Base-by-base conservation (phyloP, 345 rosid species). In the Firmiana major region DNA sequence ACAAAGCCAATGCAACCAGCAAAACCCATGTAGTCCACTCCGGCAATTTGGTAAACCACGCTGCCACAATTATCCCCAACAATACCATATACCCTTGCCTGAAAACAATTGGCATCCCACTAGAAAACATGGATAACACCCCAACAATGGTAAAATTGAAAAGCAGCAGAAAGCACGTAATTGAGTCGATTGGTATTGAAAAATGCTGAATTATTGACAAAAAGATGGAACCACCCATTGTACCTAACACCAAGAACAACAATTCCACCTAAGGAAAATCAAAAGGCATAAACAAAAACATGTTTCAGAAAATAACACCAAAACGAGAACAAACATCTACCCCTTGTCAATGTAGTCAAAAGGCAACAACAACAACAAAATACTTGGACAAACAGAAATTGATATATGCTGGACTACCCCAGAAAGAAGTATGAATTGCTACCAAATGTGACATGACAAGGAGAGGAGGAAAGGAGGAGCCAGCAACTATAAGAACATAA, bases 21-120 rank as follows among this genome's bases (percentile, higher is more conserved):
- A 92, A 81, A 78, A 77, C 83, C 99, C 99, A 95, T 0, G 99
- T 95, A 79, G 98, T 93, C 99, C 98, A 96, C 63, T 96, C 98
- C 0, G 98, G 99, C 75, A 96, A 76, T 79, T 91, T 96, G 2
- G 99, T 91, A 80, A 95, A 92, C 99, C 97, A 95, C 76, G 93
- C 90, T 0, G 99, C 99, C 53, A 93, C 94, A 82, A 89, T 81
- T 62, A 96, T 87, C 58, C 99, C 99, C 87, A 93, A 67, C 17
- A 73, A 87, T 53, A 96, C 97, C 99, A 96, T 93, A 78, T 93
- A 96, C 51, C 81, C 90, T 85, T 96, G 99, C 82, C 97, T 88
- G 76, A 92, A 19, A 57, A 96, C 57, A 71, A 96, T 90, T 0
- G 98, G 97, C 42, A 93, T 79, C 45, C 93, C 99, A 79, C 84